phyloP scores from a whole-genome alignment of 1,284 basidiomycete genomes.

The Entoloma clypeatum region DNA sequence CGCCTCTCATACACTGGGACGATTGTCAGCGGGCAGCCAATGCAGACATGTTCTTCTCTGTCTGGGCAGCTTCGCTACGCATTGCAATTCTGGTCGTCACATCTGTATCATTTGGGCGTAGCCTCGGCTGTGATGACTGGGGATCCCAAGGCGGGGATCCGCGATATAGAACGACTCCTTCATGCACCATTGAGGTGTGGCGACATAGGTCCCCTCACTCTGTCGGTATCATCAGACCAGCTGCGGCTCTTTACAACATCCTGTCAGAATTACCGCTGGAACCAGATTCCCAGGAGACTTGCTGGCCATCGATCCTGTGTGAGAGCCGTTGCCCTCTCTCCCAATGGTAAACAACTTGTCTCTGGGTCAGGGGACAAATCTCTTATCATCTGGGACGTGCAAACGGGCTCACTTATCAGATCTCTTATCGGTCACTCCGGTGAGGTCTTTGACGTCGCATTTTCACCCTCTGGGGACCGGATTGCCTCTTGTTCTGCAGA shows the following conservation, averaged over 20 bases:
- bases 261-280: too few species aligned
- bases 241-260: too few species aligned
- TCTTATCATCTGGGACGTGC: constrained; percentile 3
- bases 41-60: not conserved
- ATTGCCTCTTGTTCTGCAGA: constrained; percentile 17
- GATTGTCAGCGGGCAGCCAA: not conserved
- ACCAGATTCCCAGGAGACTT: too few species aligned
- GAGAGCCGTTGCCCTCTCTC: too few species aligned
- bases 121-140: too few species aligned
- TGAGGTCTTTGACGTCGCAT: constrained; percentile 5
- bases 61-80: constrained; percentile 5
- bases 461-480: constrained; percentile 10
- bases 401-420: not conserved
- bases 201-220: too few species aligned
- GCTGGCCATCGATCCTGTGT: too few species aligned
- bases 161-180: too few species aligned
- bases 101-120: too few species aligned
- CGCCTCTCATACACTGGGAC: not conserved
- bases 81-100: constrained; percentile 10
- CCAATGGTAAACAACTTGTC: constrained; percentile 4
- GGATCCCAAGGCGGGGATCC: too few species aligned
- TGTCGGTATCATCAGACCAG: too few species aligned
- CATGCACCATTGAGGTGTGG: too few species aligned
- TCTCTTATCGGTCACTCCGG: constrained; percentile 8
- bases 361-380: constrained; percentile 7